Conservation (phyloP, 2,329 filamentous ascomycete genomes). For the Fusarium haematococcum region DNA sequence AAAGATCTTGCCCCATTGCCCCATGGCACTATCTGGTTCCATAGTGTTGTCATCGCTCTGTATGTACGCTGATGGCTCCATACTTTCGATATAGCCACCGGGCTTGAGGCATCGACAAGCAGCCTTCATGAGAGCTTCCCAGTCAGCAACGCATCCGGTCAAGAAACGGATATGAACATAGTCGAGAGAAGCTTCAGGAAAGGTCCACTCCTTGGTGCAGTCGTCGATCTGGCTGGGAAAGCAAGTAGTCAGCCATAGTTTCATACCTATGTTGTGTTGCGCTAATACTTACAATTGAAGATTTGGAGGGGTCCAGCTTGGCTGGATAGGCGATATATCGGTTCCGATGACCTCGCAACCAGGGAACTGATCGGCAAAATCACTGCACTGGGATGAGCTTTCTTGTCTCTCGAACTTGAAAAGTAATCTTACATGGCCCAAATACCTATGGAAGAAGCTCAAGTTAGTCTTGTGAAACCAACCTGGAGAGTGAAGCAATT, state of each 20-base stretch:
- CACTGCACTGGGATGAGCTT: neutral
- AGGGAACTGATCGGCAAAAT: slow-evolving; percentile 20
- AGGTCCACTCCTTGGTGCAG: slow-evolving; percentile 64
- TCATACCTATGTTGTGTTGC: no score
- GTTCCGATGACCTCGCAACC: slow-evolving; percentile 9
- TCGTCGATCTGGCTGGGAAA: slow-evolving; percentile 66
- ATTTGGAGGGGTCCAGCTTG: slow-evolving; percentile 12
- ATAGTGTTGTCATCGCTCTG: slow-evolving; percentile 44
- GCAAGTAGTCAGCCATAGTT: neutral
- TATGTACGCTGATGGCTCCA: slow-evolving; percentile 33
- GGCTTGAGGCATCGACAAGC: slow-evolving; percentile 64
- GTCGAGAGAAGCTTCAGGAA: slow-evolving; percentile 60
- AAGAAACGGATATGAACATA: slow-evolving; percentile 69
- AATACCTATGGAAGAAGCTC: neutral
- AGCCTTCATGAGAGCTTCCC: slow-evolving; percentile 54
- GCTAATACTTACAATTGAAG: neutral
- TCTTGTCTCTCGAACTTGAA: neutral
- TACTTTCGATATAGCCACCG: slow-evolving; percentile 55
- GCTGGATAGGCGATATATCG: slow-evolving; percentile 20
- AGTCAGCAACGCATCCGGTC: slow-evolving; percentile 64
- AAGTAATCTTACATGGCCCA: neutral
- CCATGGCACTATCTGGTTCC: slow-evolving; percentile 30
- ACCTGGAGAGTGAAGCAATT: neutral
- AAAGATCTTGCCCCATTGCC: slow-evolving; percentile 33
- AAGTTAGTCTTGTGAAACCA: neutral